phyloP scores from a whole-genome alignment of 2,329 filamentous ascomycete genomes.

The Aspergillus ibericus region DNA sequence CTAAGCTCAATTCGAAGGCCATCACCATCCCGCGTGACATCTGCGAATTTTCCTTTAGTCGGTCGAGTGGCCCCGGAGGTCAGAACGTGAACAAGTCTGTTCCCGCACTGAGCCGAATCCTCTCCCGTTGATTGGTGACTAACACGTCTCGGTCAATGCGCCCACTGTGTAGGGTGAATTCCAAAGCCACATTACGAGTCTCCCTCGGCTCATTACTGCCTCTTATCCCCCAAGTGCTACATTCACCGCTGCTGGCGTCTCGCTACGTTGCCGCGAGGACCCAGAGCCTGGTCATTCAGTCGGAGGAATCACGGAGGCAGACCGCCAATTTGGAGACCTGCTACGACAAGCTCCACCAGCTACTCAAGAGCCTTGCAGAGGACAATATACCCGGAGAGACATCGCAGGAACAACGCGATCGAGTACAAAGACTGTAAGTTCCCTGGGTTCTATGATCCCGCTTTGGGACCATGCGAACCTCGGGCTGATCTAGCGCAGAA shows the following conservation, averaged over 20 bases:
- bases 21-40: conserved; percentile 55
- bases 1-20: conserved; percentile 49
- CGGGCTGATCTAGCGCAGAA: conserved; percentile 36
- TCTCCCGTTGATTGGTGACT: conserved; percentile 1
- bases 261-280: conserved; percentile 58
- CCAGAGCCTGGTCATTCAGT: conserved; percentile 60
- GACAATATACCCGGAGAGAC: conserved; percentile 61
- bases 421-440: conserved; percentile 55
- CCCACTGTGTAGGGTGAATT: conserved; percentile 57
- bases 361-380: conserved; percentile 54
- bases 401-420: conserved; percentile 54
- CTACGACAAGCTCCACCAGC: conserved; percentile 57
- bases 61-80: conserved; percentile 64
- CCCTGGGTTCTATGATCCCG: neutral
- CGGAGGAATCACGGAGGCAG: conserved; percentile 64
- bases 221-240: conserved; percentile 56
- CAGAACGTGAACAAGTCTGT: conserved; percentile 69
- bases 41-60: conserved; percentile 61
- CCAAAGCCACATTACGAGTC: conserved; percentile 64
- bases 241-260: conserved; percentile 52
- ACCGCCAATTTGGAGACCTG: conserved; percentile 60
- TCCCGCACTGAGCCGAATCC: conserved; percentile 7
- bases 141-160: neutral
- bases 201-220: conserved; percentile 54
- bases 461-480: neutral